These are phyloP conservation scores for Albugo candida DNA, from an alignment of 352 stramenopile genomes.

Conservation along the genomic window DNA sequence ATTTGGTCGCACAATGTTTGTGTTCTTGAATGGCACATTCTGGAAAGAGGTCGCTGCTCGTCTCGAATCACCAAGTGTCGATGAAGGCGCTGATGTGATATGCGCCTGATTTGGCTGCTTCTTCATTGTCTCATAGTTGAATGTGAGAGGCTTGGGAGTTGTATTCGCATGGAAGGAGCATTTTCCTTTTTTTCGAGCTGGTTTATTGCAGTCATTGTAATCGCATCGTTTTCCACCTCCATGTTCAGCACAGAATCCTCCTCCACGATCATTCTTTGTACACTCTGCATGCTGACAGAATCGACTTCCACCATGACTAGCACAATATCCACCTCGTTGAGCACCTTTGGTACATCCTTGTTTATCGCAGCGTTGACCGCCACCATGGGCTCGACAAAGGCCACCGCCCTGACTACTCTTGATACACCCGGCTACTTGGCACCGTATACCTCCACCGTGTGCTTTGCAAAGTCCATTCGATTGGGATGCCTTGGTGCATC, in stretches of 20 bases:
- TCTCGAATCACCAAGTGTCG: conserved; percentile 6
- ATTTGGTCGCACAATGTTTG: no score
- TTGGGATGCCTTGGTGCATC: conserved; percentile 66
- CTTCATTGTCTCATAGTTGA: conserved; percentile 65
- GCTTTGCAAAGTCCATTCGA: conserved; percentile 74
- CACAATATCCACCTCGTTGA: conserved; percentile 61
- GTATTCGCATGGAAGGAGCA: conserved; percentile 50
- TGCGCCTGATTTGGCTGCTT: conserved; percentile 3
- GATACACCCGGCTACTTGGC: conserved; percentile 45
- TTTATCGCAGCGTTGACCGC: conserved; percentile 64
- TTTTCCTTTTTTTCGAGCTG: conserved; percentile 68
- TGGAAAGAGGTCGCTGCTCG: no score
- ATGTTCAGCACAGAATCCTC: conserved; percentile 71
- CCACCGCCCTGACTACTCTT: conserved; percentile 69
- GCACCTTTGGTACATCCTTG: conserved; percentile 71
- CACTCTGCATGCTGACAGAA: conserved; percentile 74
- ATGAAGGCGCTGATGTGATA: conserved; percentile 14
- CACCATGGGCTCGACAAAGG: conserved; percentile 70
- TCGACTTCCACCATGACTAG: conserved; percentile 53
- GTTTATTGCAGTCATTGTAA: conserved; percentile 54
- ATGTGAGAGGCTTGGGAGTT: conserved; percentile 43
- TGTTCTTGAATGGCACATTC: no score
- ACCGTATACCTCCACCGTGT: conserved; percentile 64
- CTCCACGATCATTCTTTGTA: conserved; percentile 74
- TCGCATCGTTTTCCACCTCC: conserved; percentile 71